Conservation (phyloP, 1,284 basidiomycete species). For the Albatrellus sp. region DNA sequence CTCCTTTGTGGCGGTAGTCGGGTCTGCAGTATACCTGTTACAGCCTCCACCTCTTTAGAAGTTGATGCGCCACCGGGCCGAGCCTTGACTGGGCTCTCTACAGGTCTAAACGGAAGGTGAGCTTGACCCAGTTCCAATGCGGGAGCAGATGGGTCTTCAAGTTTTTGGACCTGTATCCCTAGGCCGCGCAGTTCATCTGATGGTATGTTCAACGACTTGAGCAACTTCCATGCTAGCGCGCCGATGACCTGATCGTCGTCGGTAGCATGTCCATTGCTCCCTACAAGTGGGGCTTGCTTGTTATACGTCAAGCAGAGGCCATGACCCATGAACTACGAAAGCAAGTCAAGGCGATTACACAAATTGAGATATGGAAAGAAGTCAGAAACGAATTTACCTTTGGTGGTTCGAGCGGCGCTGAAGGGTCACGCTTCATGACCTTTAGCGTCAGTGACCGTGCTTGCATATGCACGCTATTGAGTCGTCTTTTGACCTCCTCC, state of each 20-base stretch:
- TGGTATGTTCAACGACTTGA: slow-evolving; percentile 66
- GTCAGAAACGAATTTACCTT: slow-evolving; percentile 45
- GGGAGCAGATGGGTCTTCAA: slow-evolving; percentile 37
- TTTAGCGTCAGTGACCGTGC: slow-evolving; percentile 76
- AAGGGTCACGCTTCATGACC: slow-evolving; percentile 79
- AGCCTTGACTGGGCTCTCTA: slow-evolving; percentile 12
- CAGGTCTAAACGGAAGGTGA: slow-evolving; percentile 37
- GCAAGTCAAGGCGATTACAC: not conserved
- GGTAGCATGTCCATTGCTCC: slow-evolving; percentile 53
- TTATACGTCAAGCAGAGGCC: slow-evolving; percentile 79
- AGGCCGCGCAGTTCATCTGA: slow-evolving; percentile 86
- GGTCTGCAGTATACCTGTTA: slow-evolving; percentile 10
- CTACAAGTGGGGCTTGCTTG: slow-evolving; percentile 54
- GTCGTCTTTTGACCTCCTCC: slow-evolving; percentile 60
- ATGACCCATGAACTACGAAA: slow-evolving; percentile 89
- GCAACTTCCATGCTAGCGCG: slow-evolving; percentile 67
- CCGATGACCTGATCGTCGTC: slow-evolving; percentile 64
- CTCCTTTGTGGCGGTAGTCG: not conserved
- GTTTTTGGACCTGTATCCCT: slow-evolving; percentile 85
- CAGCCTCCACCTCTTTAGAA: slow-evolving; percentile 3
- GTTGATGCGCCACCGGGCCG: slow-evolving; percentile 8
- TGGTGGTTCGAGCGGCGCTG: slow-evolving; percentile 84
- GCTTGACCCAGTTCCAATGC: slow-evolving; percentile 32
- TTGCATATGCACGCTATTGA: slow-evolving; percentile 53
- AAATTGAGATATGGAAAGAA: not conserved